Evolutionary conservation across 2,329 filamentous ascomycete genomes (phyloP).

Genomic region (Boeremia lycopersici): DNA sequence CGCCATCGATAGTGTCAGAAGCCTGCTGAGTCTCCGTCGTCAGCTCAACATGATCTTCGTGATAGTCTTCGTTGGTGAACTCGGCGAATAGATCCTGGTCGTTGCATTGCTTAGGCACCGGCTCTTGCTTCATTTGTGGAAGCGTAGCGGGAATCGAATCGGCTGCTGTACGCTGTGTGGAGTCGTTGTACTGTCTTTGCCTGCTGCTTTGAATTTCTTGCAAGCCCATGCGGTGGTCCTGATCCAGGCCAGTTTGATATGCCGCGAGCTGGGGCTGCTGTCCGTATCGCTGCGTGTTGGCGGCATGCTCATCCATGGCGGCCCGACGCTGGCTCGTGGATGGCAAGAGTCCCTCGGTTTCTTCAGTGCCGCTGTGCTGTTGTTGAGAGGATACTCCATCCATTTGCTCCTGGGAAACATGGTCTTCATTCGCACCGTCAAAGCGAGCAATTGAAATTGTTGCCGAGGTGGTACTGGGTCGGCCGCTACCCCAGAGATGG

Average conservation of each 20-base stretch:
- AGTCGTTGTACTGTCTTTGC: background rate
- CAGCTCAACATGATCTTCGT: background rate
- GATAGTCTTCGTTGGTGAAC: background rate
- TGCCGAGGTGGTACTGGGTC: background rate
- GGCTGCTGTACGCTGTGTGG: background rate
- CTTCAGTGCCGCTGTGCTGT: background rate
- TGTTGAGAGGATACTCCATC: background rate
- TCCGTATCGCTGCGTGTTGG: background rate
- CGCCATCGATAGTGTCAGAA: too few species aligned
- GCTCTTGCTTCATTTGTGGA: background rate
- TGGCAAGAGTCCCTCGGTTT: background rate
- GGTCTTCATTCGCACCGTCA: conserved; percentile 1
- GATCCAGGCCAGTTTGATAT: background rate
- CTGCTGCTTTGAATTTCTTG: background rate
- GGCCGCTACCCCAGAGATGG: background rate
- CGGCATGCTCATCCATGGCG: background rate
- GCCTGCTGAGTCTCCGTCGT: background rate
- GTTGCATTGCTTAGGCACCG: background rate
- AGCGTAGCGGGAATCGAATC: background rate
- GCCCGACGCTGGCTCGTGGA: background rate
- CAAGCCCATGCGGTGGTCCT: background rate
- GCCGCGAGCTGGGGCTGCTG: background rate
- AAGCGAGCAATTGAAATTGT: background rate
- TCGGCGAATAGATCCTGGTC: background rate
- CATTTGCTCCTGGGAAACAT: background rate